Evolutionary conservation across 2,329 filamentous ascomycete species (phyloP).

Genomic region (Colletotrichum eleusines): DNA sequence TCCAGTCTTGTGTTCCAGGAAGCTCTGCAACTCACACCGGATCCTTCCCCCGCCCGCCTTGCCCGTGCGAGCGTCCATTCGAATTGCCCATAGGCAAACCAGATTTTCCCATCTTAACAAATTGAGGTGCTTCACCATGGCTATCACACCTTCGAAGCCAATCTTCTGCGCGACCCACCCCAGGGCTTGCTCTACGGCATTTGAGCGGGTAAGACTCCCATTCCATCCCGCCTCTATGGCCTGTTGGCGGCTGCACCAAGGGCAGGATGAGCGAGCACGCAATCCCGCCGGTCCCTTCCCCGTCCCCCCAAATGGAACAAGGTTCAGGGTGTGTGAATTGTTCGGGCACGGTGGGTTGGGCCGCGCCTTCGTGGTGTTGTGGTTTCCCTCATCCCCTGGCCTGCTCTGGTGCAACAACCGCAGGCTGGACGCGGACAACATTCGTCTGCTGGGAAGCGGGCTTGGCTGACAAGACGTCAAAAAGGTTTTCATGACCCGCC

Average conservation of each 20-base stretch:
- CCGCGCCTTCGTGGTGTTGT: slow-evolving; percentile 4
- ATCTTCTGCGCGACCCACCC: slow-evolving; percentile 97
- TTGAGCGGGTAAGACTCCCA: slow-evolving; percentile 80
- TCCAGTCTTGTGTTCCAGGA: slow-evolving; percentile 4
- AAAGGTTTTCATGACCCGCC: slow-evolving; percentile 96
- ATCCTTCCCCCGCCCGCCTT: slow-evolving; percentile 25
- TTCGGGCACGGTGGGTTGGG: neutral
- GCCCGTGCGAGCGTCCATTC: slow-evolving; percentile 22
- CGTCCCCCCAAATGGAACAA: slow-evolving; percentile 25
- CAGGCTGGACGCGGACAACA: neutral
- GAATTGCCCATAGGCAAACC: slow-evolving; percentile 18
- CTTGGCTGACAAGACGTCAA: slow-evolving; percentile 23
- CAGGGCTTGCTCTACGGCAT: slow-evolving; percentile 94
- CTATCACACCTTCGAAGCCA: slow-evolving; percentile 73
- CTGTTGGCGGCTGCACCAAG: slow-evolving; percentile 4
- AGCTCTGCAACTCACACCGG: slow-evolving; percentile 37
- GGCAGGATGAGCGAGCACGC: slow-evolving; percentile 18
- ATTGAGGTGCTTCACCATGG: slow-evolving; percentile 42
- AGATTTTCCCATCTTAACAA: slow-evolving; percentile 28
- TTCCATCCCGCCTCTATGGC: slow-evolving; percentile 27
- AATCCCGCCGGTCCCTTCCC: slow-evolving; percentile 16
- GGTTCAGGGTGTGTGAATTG: slow-evolving; percentile 37
- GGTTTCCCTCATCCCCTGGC: neutral
- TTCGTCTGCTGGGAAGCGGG: neutral
- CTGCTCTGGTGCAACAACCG: neutral